Conservation (phyloP, 2,329 filamentous ascomycete species). For the Phialophora verrucosa region DNA sequence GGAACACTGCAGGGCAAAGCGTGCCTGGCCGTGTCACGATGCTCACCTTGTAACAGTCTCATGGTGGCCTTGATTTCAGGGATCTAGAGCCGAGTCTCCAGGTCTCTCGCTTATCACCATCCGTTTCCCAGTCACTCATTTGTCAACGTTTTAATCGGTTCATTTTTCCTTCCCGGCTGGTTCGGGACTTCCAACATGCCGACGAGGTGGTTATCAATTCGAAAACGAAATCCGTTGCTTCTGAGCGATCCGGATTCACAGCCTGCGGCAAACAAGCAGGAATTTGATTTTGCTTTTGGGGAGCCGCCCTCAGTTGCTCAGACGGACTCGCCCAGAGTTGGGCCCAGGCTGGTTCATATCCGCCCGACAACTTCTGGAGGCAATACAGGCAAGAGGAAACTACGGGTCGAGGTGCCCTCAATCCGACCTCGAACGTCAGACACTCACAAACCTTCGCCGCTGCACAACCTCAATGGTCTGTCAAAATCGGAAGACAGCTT, state of each 20-base stretch:
- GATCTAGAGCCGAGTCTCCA: constrained; percentile 13
- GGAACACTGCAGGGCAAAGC: constrained; percentile 11
- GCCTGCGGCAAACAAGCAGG: constrained; percentile 18
- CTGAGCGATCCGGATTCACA: constrained; percentile 23
- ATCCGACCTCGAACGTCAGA: constrained; percentile 34
- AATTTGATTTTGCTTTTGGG: constrained; percentile 37
- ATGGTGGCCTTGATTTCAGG: constrained; percentile 19
- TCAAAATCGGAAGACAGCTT: constrained; percentile 48
- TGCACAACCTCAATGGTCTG: constrained; percentile 22
- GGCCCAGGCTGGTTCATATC: constrained; percentile 18
- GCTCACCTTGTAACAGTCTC: constrained; percentile 32
- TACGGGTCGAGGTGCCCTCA: constrained; percentile 20
- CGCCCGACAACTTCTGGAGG: constrained; percentile 32
- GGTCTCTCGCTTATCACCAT: constrained; percentile 25
- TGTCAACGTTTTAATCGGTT: constrained; percentile 27
- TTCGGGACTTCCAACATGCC: constrained; percentile 26
- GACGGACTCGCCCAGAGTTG: constrained; percentile 10
- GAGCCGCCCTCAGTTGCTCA: constrained; percentile 21
- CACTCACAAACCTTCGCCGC: constrained; percentile 20
- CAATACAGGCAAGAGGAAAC: constrained; percentile 26
- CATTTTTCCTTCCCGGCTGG: constrained; percentile 25
- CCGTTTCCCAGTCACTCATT: constrained; percentile 28
- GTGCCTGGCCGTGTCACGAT: constrained; percentile 24
- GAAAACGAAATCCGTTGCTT: constrained; percentile 27
- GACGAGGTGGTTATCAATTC: constrained; percentile 32